These are phyloP conservation scores for Dysphania ambrosioides DNA, from an alignment of 148 eudicot genomes.

Conservation along the genomic window DNA sequence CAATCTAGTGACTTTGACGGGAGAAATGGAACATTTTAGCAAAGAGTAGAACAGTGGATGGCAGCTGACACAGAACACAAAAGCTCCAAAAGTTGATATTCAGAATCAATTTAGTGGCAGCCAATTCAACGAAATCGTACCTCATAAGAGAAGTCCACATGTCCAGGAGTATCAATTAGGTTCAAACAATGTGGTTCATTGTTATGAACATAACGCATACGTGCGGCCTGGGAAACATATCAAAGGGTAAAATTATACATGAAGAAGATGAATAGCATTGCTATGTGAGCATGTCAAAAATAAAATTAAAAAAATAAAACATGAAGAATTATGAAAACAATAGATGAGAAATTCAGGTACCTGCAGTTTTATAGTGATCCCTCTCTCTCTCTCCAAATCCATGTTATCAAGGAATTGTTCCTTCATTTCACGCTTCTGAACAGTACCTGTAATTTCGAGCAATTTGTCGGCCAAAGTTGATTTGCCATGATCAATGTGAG, in stretches of 20 bases:
- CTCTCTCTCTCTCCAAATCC: conserved; percentile 99
- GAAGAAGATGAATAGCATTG: background rate
- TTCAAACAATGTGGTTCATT: conserved; percentile 84
- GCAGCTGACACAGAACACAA: background rate
- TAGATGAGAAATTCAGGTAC: conserved; percentile 30
- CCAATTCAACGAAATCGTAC: conserved; percentile 31
- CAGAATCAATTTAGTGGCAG: background rate
- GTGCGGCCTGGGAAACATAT: conserved; percentile 64
- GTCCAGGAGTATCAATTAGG: conserved; percentile 99
- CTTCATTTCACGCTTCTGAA: conserved; percentile 93
- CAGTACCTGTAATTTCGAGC: conserved; percentile 92
- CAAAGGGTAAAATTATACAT: too few species aligned
- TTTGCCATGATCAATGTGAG: conserved; percentile 99
- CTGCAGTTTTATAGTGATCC: conserved; percentile 96
- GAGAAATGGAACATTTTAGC: background rate
- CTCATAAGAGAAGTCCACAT: conserved; percentile 99
- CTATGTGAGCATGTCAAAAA: background rate
- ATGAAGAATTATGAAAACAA: background rate
- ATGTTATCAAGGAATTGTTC: conserved; percentile 98
- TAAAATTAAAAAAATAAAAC: background rate
- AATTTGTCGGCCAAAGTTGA: conserved; percentile 97
- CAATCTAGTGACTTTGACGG: background rate
- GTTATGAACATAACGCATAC: conserved; percentile 77
- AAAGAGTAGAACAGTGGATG: background rate
- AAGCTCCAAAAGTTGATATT: background rate